phyloP scores from a whole-genome alignment of 2,329 filamentous ascomycete species.

The Pseudopithomyces chartarum region DNA sequence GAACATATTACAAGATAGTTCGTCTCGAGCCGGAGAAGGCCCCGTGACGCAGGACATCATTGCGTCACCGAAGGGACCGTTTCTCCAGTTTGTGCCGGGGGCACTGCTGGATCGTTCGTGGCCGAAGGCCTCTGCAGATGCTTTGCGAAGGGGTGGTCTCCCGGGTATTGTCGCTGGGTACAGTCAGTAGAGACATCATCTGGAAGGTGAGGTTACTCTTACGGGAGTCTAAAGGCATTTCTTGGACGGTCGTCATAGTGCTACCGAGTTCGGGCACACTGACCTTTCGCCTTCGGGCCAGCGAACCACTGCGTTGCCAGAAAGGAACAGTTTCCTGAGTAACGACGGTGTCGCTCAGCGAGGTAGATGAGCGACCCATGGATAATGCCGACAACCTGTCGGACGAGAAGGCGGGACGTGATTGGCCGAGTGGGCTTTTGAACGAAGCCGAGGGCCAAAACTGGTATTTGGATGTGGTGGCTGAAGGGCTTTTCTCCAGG shows the following conservation, averaged over 20 bases:
- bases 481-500: slow-evolving; percentile 35
- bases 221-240: slow-evolving; percentile 47
- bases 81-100: slow-evolving; percentile 44
- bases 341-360: slow-evolving; percentile 47
- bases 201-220: slow-evolving; percentile 20
- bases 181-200: slow-evolving; percentile 18
- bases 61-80: slow-evolving; percentile 47
- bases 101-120: slow-evolving; percentile 48
- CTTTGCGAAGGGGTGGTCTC: slow-evolving; percentile 44
- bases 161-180: slow-evolving; percentile 47
- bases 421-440: slow-evolving; percentile 31
- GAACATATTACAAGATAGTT: slow-evolving; percentile 19
- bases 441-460: slow-evolving; percentile 39
- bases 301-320: slow-evolving; percentile 44
- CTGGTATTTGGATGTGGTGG: slow-evolving; percentile 38
- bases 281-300: slow-evolving; percentile 47
- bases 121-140: slow-evolving; percentile 38
- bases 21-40: slow-evolving; percentile 31
- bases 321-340: slow-evolving; percentile 36
- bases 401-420: slow-evolving; percentile 24
- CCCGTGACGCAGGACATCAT: slow-evolving; percentile 46
- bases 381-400: slow-evolving; percentile 45
- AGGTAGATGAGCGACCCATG: slow-evolving; percentile 45
- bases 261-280: slow-evolving; percentile 46
- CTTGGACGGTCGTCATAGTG: slow-evolving; percentile 47